Evolutionary conservation across 768 basidiomycete genomes (phyloP).

Genomic region (Leccinum truebloodii): DNA sequence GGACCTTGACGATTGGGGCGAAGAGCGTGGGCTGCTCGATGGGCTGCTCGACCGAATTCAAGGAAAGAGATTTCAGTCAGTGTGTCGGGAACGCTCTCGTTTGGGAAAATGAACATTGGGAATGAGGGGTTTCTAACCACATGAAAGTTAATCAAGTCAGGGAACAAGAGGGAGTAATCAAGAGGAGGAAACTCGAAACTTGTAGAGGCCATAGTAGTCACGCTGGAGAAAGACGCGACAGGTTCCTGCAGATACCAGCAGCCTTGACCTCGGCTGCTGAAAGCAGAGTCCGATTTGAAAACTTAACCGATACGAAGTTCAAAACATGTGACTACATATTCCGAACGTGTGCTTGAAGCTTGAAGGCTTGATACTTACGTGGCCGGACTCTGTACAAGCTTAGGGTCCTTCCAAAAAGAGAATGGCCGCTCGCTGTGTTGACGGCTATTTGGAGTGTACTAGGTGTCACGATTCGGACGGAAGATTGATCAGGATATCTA

Average conservation of each 20-base stretch:
- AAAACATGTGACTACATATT: too few relatives aligned
- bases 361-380: too few relatives aligned
- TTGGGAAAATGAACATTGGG: slow-evolving; percentile 20
- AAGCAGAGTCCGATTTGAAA: too few relatives aligned
- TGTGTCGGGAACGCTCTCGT: slow-evolving; percentile 11
- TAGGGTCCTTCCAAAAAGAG: too few relatives aligned
- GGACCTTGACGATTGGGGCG: slow-evolving; percentile 33
- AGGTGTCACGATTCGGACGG: too few relatives aligned
- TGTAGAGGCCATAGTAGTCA: neutral
- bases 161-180: slow-evolving; percentile 23
- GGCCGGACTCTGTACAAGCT: too few relatives aligned
- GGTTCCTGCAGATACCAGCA: neutral
- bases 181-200: slow-evolving; percentile 22
- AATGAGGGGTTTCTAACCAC: slow-evolving; percentile 24
- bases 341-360: too few relatives aligned
- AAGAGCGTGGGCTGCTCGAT: slow-evolving; percentile 41
- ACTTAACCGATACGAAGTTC: too few relatives aligned
- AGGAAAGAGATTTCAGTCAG: slow-evolving; percentile 24
- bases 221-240: neutral
- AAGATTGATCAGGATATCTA: too few relatives aligned
- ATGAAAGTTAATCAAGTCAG: slow-evolving; percentile 29
- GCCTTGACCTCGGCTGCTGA: too few relatives aligned
- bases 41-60: slow-evolving; percentile 32
- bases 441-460: too few relatives aligned
- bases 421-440: too few relatives aligned